These are phyloP conservation scores for Bipolaris cookei DNA, from an alignment of 2,329 filamentous ascomycete genomes.

Conservation along the genomic window DNA sequence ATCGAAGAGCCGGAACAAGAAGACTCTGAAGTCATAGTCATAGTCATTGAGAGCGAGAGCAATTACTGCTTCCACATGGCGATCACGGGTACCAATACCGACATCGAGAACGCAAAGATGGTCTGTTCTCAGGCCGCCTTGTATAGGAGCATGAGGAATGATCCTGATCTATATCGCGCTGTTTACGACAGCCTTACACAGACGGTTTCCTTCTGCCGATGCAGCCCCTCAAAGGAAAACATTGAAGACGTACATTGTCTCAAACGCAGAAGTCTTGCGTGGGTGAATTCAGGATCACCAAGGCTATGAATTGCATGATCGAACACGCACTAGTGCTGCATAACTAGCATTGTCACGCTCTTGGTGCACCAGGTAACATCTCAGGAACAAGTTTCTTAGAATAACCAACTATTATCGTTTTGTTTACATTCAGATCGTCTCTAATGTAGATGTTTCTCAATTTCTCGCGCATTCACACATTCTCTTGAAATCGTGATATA, in stretches of 20 bases:
- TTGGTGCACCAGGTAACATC: background rate
- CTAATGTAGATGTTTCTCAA: background rate
- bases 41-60: conserved; percentile 3
- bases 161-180: conserved; percentile 5
- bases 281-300: background rate
- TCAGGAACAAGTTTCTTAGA: background rate
- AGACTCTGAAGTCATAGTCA: conserved; percentile 2
- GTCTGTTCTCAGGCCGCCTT: conserved; percentile 7
- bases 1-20: conserved; percentile 1
- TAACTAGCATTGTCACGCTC: background rate
- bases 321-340: background rate
- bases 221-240: conserved; percentile 3
- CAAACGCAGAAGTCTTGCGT: conserved; percentile 5
- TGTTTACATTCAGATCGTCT: background rate
- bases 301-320: background rate
- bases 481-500: background rate
- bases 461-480: background rate
- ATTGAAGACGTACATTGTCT: conserved; percentile 9
- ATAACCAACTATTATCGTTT: background rate
- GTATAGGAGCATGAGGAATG: conserved; percentile 7
- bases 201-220: conserved; percentile 7
- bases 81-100: conserved; percentile 7
- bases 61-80: conserved; percentile 7
- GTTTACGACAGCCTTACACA: conserved; percentile 10
- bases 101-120: too few species aligned